A percentile compares a stretch with the other conserved stretches of the same genome.
Evolutionary conservation across 2,329 filamentous ascomycete species (phyloP).

Genomic region (Acrodontium crateriforme): DNA sequence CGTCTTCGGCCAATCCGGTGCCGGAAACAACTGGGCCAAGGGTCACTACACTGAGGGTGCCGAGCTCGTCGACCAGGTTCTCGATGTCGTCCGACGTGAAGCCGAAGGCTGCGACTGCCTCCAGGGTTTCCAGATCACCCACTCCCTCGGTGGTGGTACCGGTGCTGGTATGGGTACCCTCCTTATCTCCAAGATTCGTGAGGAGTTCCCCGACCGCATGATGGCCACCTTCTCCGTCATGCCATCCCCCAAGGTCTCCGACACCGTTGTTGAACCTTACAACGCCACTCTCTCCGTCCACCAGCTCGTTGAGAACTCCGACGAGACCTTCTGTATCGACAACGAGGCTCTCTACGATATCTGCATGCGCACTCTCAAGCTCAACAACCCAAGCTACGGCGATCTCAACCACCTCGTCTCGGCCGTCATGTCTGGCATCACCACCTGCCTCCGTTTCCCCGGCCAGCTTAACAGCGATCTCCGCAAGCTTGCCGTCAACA

Average conservation of each 20-base stretch:
- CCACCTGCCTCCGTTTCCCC: slow-evolving; percentile 96
- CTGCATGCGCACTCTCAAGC: slow-evolving; percentile 99
- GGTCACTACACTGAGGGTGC: slow-evolving; percentile 99
- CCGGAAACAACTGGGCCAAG: slow-evolving; percentile 99
- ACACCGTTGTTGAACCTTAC: slow-evolving; percentile 99
- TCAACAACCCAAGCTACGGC: slow-evolving; percentile 95
- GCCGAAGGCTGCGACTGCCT: slow-evolving; percentile 98
- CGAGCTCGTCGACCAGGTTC: slow-evolving; percentile 93
- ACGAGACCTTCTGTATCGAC: slow-evolving; percentile 99
- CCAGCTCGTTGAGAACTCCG: slow-evolving; percentile 99
- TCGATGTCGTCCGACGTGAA: slow-evolving; percentile 97
- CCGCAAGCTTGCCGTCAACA: slow-evolving; percentile 99
- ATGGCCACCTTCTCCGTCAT: slow-evolving; percentile 99
- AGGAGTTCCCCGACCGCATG: slow-evolving; percentile 99
- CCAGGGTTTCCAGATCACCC: slow-evolving; percentile 99
- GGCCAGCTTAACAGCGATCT: slow-evolving; percentile 99
- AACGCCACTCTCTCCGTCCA: slow-evolving; percentile 98
- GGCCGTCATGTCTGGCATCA: slow-evolving; percentile 98
- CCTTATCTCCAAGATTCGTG: slow-evolving; percentile 99
- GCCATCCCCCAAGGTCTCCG: slow-evolving; percentile 97
- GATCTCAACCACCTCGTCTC: slow-evolving; percentile 99
- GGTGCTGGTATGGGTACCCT: slow-evolving; percentile 99
- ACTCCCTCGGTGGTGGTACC: slow-evolving; percentile 99
- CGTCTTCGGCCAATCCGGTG: slow-evolving; percentile 98
- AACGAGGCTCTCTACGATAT: slow-evolving; percentile 99